Conservation (phyloP, 768 basidiomycete genomes). For the Pleurotus tuoliensis region DNA sequence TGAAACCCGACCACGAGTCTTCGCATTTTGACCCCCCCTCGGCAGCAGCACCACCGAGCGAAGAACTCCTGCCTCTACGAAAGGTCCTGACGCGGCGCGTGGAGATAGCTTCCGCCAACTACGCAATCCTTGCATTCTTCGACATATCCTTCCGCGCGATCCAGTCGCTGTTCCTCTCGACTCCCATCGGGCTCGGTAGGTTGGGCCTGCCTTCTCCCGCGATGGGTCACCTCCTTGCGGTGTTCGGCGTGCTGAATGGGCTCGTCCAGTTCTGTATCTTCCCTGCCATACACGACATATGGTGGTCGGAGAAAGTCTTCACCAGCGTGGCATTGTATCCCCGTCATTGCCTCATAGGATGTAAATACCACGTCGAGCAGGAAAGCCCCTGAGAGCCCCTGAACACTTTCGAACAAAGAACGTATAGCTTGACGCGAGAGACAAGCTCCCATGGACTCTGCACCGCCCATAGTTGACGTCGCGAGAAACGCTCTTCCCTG, state of each 20-base stretch:
- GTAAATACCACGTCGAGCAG: too few relatives aligned
- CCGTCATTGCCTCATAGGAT: too few relatives aligned
- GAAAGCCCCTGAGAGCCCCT: too few relatives aligned
- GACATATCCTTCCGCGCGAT: conserved; percentile 19
- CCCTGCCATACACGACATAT: conserved; percentile 36
- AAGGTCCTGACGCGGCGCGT: conserved; percentile 49
- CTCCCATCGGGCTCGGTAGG: conserved; percentile 50
- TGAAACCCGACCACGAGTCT: conserved; percentile 15
- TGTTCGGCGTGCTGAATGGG: conserved; percentile 36
- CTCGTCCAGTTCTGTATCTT: conserved; percentile 48
- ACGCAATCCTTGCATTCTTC: conserved; percentile 59
- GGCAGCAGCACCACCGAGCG: too few relatives aligned
- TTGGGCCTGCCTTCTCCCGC: conserved; percentile 46
- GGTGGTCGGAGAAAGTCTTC: conserved; percentile 46
- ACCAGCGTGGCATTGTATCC: conserved; percentile 20
- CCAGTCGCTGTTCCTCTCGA: conserved; percentile 35
- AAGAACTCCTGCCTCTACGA: conserved; percentile 18
- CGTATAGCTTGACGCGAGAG: too few relatives aligned
- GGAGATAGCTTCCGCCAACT: conserved; percentile 62
- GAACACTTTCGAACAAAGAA: too few relatives aligned
- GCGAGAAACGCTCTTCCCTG: too few relatives aligned
- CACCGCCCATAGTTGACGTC: too few relatives aligned
- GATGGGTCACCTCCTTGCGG: conserved; percentile 51
- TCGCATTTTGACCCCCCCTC: conserved; percentile 14
- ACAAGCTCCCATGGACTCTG: too few relatives aligned